Evolutionary conservation across 768 basidiomycete species (phyloP), one percentile per base, ranked within the genome.

Genomic region (Tylopilus subfusipes): DNA sequence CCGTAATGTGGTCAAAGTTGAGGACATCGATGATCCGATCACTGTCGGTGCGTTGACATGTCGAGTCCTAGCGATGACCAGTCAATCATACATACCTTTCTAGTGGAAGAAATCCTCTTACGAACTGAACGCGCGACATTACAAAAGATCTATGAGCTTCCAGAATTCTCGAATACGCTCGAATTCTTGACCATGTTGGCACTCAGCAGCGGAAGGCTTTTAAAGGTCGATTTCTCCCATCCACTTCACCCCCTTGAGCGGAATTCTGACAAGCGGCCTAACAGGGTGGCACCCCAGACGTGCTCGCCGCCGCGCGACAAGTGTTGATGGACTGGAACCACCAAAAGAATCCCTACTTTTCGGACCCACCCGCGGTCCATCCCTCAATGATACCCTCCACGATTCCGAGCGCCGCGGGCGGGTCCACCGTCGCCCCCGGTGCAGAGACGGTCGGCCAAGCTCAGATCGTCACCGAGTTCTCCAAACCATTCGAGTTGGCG

Each of bases 271-370:
- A 21, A 36, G 9, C 4, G 5, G 7, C 5, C 2, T 31, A 0
- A 29, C 59, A 91, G 88, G 94, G 94, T 29, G 96, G 96, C 45
- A 88, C 93, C 0, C 95, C 96, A 2, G 93, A 98, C 69, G 69
- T 95, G 30, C 82, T 86, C 40, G 77, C 88, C 7, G 82, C 93
- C 0, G 93, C 95, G 0, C 85, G 91, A 30, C 83, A 87, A 14
- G 80, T 98, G 22, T 71, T 98, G 1, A 82, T 77, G 46, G 94
- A 99, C 67, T 99, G 96, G 95, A 98, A 98, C 63, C 84, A 91
- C 53, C 93, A 97, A 68, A 96, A 93, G 66, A 96, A 98, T 12
- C 88, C 91, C 0, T 98, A 91, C 73, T 90, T 79, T 73, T 90
- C 93, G 5, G 68, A 75, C 2, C 93, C 94, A 10, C 94, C 96